Conservation (phyloP, 1,139 yeast genomes). For the Nematodospora anomalae region DNA sequence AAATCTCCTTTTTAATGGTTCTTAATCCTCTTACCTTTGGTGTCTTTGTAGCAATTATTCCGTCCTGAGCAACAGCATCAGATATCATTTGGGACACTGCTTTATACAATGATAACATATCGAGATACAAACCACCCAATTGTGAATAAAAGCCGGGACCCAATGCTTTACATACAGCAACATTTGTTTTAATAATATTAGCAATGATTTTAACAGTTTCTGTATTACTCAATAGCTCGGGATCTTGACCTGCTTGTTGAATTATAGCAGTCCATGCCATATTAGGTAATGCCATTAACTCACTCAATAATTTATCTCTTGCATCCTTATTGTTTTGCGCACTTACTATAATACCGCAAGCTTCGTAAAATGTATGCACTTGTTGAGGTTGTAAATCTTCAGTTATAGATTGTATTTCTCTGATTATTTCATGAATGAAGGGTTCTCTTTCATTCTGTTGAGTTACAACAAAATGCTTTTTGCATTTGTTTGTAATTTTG, state of each 20-base stretch:
- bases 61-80: slow-evolving; percentile 73
- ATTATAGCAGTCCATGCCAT: slow-evolving; percentile 92
- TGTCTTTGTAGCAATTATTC: slow-evolving; percentile 87
- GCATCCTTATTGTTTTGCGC: slow-evolving; percentile 67
- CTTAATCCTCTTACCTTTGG: slow-evolving; percentile 94
- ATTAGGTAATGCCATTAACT: slow-evolving; percentile 88
- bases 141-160: slow-evolving; percentile 93
- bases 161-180: slow-evolving; percentile 86
- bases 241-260: slow-evolving; percentile 84
- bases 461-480: slow-evolving; percentile 86
- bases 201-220: slow-evolving; percentile 93
- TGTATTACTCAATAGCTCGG: slow-evolving; percentile 76
- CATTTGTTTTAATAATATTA: slow-evolving; percentile 90
- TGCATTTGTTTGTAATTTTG: slow-evolving; percentile 92
- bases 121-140: slow-evolving; percentile 80
- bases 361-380: slow-evolving; percentile 95
- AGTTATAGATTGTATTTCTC: slow-evolving; percentile 79
- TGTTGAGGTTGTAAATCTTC: slow-evolving; percentile 95
- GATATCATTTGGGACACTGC: slow-evolving; percentile 93
- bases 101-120: slow-evolving; percentile 84
- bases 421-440: slow-evolving; percentile 85
- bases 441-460: slow-evolving; percentile 91
- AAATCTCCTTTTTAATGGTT: slow-evolving; percentile 92
- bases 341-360: slow-evolving; percentile 90
- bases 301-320: slow-evolving; percentile 71